Evolutionary conservation across 2,329 filamentous ascomycete genomes (phyloP).

Genomic region (Alternaria gaisen): DNA sequence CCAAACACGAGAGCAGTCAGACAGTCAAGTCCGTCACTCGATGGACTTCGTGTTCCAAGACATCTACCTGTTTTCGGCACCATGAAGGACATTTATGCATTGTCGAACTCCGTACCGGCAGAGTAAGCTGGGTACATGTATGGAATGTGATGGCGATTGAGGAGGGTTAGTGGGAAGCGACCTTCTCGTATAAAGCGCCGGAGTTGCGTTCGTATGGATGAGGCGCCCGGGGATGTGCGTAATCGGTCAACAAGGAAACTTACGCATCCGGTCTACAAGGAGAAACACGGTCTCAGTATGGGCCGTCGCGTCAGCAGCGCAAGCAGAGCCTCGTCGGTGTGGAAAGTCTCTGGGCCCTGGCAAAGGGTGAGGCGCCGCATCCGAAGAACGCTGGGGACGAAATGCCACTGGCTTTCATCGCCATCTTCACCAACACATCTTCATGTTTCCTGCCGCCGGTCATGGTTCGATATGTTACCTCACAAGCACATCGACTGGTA

Average conservation of each 20-base stretch:
- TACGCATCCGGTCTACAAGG: background rate
- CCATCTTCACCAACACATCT: background rate
- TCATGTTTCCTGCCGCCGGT: background rate
- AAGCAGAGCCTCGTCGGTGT: background rate
- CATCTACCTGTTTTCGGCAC: background rate
- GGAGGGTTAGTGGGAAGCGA: background rate
- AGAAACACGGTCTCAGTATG: slow-evolving; percentile 1
- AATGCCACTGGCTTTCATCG: background rate
- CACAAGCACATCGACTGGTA: too few species aligned
- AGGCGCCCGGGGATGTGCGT: background rate
- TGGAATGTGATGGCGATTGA: background rate
- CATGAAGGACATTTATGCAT: background rate
- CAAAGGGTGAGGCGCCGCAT: background rate
- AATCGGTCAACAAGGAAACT: background rate
- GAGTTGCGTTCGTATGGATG: background rate
- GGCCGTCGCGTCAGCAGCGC: background rate
- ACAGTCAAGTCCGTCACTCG: background rate
- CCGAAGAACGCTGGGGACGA: background rate
- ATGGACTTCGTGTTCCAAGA: background rate
- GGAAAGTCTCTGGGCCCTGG: background rate
- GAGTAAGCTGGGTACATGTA: slow-evolving; percentile 2
- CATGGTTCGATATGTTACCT: background rate
- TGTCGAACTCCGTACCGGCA: background rate
- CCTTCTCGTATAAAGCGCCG: background rate
- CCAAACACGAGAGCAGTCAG: background rate